Evolutionary conservation across 257 asterid species (phyloP), one percentile per base, ranked within the genome.

Genomic region (Ehretia macrophylla): DNA sequence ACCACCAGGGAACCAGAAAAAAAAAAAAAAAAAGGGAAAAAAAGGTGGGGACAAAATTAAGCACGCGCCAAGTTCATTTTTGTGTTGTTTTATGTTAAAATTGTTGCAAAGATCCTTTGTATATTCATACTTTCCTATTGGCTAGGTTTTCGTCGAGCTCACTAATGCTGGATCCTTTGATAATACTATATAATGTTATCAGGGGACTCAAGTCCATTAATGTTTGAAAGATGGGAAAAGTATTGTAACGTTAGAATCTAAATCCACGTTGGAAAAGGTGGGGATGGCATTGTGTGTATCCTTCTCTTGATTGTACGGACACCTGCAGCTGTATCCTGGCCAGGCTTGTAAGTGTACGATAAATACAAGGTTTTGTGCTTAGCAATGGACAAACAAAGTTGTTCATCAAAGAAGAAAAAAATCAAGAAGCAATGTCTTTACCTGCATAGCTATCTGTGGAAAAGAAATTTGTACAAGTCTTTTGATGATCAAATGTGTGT

Each of bases 41-140:
- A 17, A 18, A 5, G n/a, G 58, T 55, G 68, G 67, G 58, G 60
- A 61, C 62, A 19, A 32, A 67, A n/a, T n/a, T n/a, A n/a, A 59
- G 38, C 14, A 50, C 10, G 48, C 14, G 22, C 39, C 42, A n/a
- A 51, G 20, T 10, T 18, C 17, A 19, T 35, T 45, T 56, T 44
- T 9, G 16, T 0, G 4, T 16, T 9, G 6, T 32, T 49, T 19
- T 8, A 38, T 55, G 21, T n/a, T 58, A 21, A 40, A 18, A 21
- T 51, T 39, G 44, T 44, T n/a, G 55, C 48, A 51, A 51, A 40
- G 18, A 8, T 49, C 54, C 23, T 17, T n/a, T 11, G 22, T 49
- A n/a, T 49, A n/a, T 49, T 47, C 44, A 44, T 40, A 4, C 19
- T 21, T 51, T 45, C 12, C 39, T n/a, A 17, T 14, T 52, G 16